A percentile compares a stretch with the other conserved stretches of the same genome.
These are phyloP conservation scores for Xylaria sp. DNA, from an alignment of 2,329 filamentous ascomycete genomes.

Conservation along the genomic window DNA sequence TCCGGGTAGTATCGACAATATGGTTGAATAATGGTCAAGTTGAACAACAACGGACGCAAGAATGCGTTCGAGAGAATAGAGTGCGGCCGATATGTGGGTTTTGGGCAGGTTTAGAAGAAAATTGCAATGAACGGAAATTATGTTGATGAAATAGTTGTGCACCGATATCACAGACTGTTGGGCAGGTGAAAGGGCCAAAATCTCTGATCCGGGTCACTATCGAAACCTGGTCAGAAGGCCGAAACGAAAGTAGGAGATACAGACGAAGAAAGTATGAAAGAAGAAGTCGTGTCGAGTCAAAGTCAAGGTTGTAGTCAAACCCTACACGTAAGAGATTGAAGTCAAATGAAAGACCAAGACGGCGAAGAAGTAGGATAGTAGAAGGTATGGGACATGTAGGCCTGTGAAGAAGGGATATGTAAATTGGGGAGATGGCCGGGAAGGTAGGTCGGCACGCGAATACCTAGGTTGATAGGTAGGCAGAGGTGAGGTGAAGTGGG, in stretches of 20 bases:
- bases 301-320: constrained; percentile 13
- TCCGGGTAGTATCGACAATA: neutral
- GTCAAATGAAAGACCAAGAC: constrained; percentile 10
- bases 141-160: constrained; percentile 3
- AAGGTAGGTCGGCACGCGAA: neutral
- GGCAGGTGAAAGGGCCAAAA: neutral
- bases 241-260: constrained; percentile 15
- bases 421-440: neutral
- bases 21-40: neutral
- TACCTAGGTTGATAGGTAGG: neutral
- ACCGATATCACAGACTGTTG: neutral
- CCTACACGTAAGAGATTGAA: constrained; percentile 7
- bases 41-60: neutral
- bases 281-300: neutral
- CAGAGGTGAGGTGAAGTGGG: constrained; percentile 8
- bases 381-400: constrained; percentile 9
- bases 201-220: constrained; percentile 5
- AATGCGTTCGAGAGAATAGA: neutral
- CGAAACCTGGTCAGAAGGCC: neutral
- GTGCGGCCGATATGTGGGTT: neutral
- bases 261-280: constrained; percentile 1
- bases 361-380: constrained; percentile 3
- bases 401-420: neutral
- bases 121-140: constrained; percentile 8
- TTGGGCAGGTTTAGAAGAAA: neutral